Base-by-base conservation (phyloP, 805 yeast species). In the Zygotorulaspora sp. region DNA sequence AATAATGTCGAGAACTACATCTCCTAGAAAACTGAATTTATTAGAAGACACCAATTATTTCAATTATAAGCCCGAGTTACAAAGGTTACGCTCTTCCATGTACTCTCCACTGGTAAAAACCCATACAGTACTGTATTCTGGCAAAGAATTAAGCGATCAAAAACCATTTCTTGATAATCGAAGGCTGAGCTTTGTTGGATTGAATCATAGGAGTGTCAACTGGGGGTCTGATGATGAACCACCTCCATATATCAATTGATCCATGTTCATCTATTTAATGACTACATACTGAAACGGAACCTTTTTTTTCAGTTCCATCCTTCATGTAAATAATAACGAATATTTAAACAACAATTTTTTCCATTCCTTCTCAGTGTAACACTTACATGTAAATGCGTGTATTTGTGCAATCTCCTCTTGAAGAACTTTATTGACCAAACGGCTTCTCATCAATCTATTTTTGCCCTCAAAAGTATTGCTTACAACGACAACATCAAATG, bases 371-470 rank as follows among this genome's bases (percentile, higher is more conserved):
- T 80, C 78, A 0, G 97, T 89, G 56, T 78, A 90, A 9, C 77
- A 83, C 64, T 86, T 88, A 55, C 92, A 97, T 0, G 96, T 87
- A 61, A 94, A 92, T 0, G 99, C 97, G 63, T 92, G 99, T 30
- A 92, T 89, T 4, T 70, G 63, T 0, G 84, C 80, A 21, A 92
- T 85, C 58, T 89, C 96, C n/a, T 82, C 86, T 51, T 81, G 80
- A 45, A 92, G 69, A 1, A 83, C 78, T 21, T 59, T 67, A 61
- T 92, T 92, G 32, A 94, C 96, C 49, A 88, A 53, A 48, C 97
- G 70, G 52, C 90, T 95, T 55, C 99, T 75, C 68, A 79, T 75
- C 34, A 92, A 68, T 58, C 83, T 84, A 64, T 86, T 87, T 65
- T 87, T 86, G 16, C 92, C 92, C 43, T 70, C 61, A 61, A 94